phyloP scores from a whole-genome alignment of 2,329 filamentous ascomycete genomes.

The Colletotrichum cereale region DNA sequence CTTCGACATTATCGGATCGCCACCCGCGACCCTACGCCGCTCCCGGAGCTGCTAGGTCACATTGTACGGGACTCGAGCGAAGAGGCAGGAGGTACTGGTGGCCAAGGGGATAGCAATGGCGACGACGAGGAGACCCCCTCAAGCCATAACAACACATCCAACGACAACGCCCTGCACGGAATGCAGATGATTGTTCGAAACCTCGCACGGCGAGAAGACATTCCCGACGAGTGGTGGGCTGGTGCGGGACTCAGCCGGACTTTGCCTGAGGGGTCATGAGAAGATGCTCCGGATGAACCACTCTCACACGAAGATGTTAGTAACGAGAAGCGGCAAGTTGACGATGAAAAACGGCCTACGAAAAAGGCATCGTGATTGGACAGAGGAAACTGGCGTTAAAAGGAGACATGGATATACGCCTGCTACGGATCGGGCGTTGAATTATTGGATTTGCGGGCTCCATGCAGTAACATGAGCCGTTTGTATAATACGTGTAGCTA shows the following conservation, averaged over 20 bases:
- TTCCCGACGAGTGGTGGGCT: conserved; percentile 87
- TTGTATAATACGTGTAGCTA: conserved; percentile 36
- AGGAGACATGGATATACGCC: background rate
- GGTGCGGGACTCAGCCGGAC: conserved; percentile 75
- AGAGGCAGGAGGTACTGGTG: conserved; percentile 20
- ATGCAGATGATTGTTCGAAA: conserved; percentile 81
- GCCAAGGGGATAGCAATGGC: conserved; percentile 20
- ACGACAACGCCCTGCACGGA: conserved; percentile 62
- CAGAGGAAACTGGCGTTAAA: conserved; percentile 11
- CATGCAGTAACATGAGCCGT: background rate
- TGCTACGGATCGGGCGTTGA: conserved; percentile 1
- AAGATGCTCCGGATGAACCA: background rate
- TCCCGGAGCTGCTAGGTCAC: conserved; percentile 23
- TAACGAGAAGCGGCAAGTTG: conserved; percentile 12
- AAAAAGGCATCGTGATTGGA: background rate
- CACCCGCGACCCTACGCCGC: conserved; percentile 25
- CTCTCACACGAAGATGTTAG: background rate
- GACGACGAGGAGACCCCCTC: conserved; percentile 32
- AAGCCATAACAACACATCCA: conserved; percentile 38
- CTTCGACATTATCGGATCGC: conserved; percentile 30
- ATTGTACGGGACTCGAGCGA: conserved; percentile 30
- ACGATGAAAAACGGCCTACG: background rate
- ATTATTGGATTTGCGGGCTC: background rate
- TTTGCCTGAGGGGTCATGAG: conserved; percentile 56
- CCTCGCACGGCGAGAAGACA: conserved; percentile 77